Evolutionary conservation across 129 eudicot species (phyloP), one percentile per base, ranked within the genome.

Genomic region (Chrysanthemum seticuspe): DNA sequence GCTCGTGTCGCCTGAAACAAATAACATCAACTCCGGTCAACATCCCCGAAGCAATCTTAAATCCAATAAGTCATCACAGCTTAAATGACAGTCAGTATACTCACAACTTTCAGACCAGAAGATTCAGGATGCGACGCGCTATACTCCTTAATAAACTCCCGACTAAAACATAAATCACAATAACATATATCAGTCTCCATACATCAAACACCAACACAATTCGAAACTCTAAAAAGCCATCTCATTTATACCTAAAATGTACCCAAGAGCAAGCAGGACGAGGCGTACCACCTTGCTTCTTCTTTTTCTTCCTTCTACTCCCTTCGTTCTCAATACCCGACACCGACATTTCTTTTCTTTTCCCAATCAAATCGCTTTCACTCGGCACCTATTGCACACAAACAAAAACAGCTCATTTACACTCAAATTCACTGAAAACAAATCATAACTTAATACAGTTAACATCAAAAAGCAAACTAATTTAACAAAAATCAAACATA

Each of bases 231-330:
- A 61, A 27, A 10, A 27, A 29, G 67, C 13, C 0, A 29, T 64
- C 73, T 5, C 10, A 71, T 15, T 63, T 65, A 59, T 65, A 89
- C 96, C 96, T 89, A 71, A 89, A 89, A 74, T 89, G 92, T 70
- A 89, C 92, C 92, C 96, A 89, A 57, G 92, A 87, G 74, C 96
- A 89, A 82, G 92, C 88, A 11, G 96, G 96, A 65, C 92, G 96
- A 73, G 96, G 89, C 48, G 82, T 76, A 7, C 85, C 81, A 48
- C 82, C 86, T 83, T 83, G 88, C 80, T 83, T 89, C 89, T 85
- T 89, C 85, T 86, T 83, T 72, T 80, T 89, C 85, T 79, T 86
- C 82, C 79, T 82, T 47, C 83, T 78, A 81, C 78, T 89, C 60
- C 81, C 86, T 83, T 84, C 96, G 23, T 78, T 51, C 49, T 84